Evolutionary conservation across 2,329 filamentous ascomycete genomes (phyloP), one percentile per base, ranked within the genome.

Genomic region (Lecanicillium sp.): DNA sequence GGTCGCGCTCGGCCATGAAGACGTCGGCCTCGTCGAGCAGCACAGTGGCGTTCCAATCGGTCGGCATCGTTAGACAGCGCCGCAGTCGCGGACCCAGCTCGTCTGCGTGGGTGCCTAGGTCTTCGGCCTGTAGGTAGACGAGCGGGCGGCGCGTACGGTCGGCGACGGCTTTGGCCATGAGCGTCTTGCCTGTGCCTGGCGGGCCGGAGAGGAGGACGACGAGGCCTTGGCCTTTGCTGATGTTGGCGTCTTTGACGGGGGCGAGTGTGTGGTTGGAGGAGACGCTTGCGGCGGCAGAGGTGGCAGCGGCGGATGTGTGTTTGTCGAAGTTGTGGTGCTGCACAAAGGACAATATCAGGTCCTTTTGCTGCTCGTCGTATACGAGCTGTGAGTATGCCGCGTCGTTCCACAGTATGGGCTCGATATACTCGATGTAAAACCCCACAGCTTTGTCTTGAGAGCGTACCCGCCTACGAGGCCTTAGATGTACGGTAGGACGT

Each of bases 1-100:
- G 59, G 37, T 65, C 57, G 4, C 71, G 61, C 51, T 64, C 57
- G 2, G 65, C 64, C 52, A 74, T 64, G 51, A 72, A 74, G 3
- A 74, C 67, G 43, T 74, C 71, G 7, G 69, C 69, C 52, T 74
- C 71, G 45, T 74, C 71, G 3, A 74, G 61, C 4, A 76, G 56
- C 15, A 74, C 52, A 6, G 74, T 64, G 8, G 67, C 69, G 17
- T 66, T 61, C 71, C 72, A 76, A 13, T 62, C 61, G 1, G 63
- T 61, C 3, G 68, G 70, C 42, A 72, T 62, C 41, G 63, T 57
- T 29, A 77, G 70, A 20, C 64, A 59, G 20, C 59, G 56, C 39
- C 65, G 62, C 40, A 77, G 53, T 30, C 66, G 65, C n/a, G 59
- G 51, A n/a, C 71, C 69, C 5, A 75, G 56, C 4, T 54, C 48